Base-by-base conservation (phyloP, 768 basidiomycete species). In the Cystobasidium tubakii region DNA sequence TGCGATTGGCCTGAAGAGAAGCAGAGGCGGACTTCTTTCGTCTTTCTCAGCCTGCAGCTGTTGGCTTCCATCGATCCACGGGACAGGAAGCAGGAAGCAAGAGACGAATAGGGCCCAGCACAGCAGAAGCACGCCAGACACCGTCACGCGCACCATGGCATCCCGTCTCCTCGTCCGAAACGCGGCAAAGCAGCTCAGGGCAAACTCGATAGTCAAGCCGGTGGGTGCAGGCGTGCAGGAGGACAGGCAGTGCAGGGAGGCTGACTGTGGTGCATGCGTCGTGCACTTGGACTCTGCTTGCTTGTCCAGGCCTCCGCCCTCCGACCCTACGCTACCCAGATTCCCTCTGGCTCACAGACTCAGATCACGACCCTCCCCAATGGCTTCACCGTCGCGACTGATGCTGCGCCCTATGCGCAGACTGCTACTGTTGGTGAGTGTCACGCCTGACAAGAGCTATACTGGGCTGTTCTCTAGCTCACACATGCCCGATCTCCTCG, bases 301-400 rank as follows among this genome's bases (percentile, higher is more conserved):
- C 21, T 21, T 2, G 12, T 43, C 43, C 75, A 77, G 74, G 60
- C 62, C n/a, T 29, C 74, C 34, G 66, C 67, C 44, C 54, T 74
- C 69, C 81, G 83, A 71, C 77, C 79, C 33, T 79, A 83, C 60
- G 83, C 83, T 34, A 83, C 83, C 31, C 46, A 50, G 46, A 50
- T 50, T 9, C 78, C 80, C 57, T 81, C 80, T 66, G 74, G 75
- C 50, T 75, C 71, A 62, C 84, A 89, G 76, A 96, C 93, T 55
- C 88, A 97, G 83, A 87, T 92, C 74, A 89, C 93, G 31, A 95
- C 92, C 4, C 89, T 99, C 69, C 85, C 91, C 17, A 97, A 96
- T 84, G 96, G 96, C 75, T 85, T 99, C 73, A 95, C 92, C 15
- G 55, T 74, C 15, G 54, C 76, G 36, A 76, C 76, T 63, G 77